Percentiles rank a stretch among this genome's conserved stretches.
Conservation (phyloP, 2,329 filamentous ascomycete genomes). For the Cladorrhinum sp. region DNA sequence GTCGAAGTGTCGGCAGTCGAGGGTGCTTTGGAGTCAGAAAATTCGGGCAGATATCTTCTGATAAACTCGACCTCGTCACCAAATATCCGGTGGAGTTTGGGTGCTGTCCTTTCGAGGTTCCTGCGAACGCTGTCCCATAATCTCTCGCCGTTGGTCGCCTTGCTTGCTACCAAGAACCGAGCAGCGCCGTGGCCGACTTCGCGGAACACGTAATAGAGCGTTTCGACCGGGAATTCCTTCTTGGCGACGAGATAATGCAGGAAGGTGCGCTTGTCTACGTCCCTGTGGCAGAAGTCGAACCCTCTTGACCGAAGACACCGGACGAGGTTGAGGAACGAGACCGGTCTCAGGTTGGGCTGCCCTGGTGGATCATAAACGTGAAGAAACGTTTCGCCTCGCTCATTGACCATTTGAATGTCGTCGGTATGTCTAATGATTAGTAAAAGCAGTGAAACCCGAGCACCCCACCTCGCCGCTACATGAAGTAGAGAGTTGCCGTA, state of each 20-base stretch:
- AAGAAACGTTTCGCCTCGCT: slow-evolving; percentile 29
- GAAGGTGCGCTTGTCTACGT: slow-evolving; percentile 28
- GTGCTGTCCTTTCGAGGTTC: slow-evolving; percentile 23
- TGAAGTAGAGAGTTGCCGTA: slow-evolving; percentile 29
- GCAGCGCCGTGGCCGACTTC: slow-evolving; percentile 28
- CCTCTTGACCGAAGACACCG: slow-evolving; percentile 25
- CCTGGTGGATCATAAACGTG: slow-evolving; percentile 28
- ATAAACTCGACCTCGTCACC: slow-evolving; percentile 29
- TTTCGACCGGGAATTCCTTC: slow-evolving; percentile 27
- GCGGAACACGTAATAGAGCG: slow-evolving; percentile 26
- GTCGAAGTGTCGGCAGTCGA: slow-evolving; percentile 26
- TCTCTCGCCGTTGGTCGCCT: slow-evolving; percentile 23
- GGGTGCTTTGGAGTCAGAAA: slow-evolving; percentile 23
- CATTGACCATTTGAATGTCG: slow-evolving; percentile 26
- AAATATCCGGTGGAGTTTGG: slow-evolving; percentile 28
- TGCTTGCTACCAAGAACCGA: slow-evolving; percentile 28
- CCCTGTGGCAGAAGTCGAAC: slow-evolving; percentile 28
- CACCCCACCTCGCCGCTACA: slow-evolving; percentile 29
- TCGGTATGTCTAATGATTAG: slow-evolving; percentile 26
- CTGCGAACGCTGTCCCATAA: slow-evolving; percentile 27
- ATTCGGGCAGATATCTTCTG: slow-evolving; percentile 29
- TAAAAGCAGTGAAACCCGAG: slow-evolving; percentile 26
- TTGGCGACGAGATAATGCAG: slow-evolving; percentile 26
- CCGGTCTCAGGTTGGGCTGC: slow-evolving; percentile 23
- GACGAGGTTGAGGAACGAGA: slow-evolving; percentile 29